Evolutionary conservation across 2,329 filamentous ascomycete genomes (phyloP), one percentile per base, ranked within the genome.

Genomic region (Xylariaceae sp.): DNA sequence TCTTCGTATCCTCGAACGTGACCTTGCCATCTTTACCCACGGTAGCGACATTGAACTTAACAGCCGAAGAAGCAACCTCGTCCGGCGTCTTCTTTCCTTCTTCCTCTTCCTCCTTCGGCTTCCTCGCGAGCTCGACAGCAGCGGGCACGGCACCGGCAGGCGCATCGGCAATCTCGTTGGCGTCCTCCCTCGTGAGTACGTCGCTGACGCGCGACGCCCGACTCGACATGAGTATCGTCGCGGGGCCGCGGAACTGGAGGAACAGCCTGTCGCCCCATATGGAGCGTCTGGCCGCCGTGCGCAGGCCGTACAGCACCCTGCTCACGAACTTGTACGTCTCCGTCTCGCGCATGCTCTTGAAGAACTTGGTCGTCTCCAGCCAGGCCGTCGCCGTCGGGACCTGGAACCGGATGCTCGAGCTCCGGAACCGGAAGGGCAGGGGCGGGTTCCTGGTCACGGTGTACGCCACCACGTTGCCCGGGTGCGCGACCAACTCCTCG

Each of bases 231-330:
- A 97, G 72, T 34, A 98, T 76, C 2, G 85, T 96, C 5, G 77
- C 78, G 2, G 92, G 92, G 0, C 92, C 92, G 40, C 82, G 76
- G 59, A 98, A 96, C 56, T 86, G 85, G 21, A 98, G 69, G 64
- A 97, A 97, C 17, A 97, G 70, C 64, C 90, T 70, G 59, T 98
- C 92, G 15, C 92, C 92, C 87, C 88, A 97, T 40, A 98, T 85
- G 1, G 86, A 86, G 55, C 85, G 77, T 44, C 89, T 76, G 29
- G 83, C 71, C 66, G 83, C 81, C 0, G 88, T 95, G 44, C 88
- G 78, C 14, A 94, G 50, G 26, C 68, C 76, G 62, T 85, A 86
- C 6, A 84, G 62, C 19, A 78, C 56, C n/a, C 73, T 72, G 29
- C 81, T 74, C 1, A 88, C 49, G 7, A 75, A 68, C 56, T 82